Conservation (phyloP, 495 filamentous ascomycete species). For the Podospora tetraspora region DNA sequence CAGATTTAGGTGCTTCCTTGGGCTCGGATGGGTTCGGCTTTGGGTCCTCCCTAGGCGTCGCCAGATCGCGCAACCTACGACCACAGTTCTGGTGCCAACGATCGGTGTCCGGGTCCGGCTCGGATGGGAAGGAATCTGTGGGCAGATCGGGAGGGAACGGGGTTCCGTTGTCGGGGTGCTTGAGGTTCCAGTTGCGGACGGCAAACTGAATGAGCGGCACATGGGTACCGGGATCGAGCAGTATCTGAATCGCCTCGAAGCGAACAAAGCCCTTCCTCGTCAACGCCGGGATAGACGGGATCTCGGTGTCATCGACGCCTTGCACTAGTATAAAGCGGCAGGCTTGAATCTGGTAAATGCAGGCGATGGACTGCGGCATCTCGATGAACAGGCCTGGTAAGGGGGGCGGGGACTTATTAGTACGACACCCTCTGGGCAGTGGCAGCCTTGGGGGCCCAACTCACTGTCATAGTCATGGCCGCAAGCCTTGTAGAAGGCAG, state of each 20-base stretch:
- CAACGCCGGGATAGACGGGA: constrained; percentile 75
- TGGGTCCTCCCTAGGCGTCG: constrained; percentile 33
- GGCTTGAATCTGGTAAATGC: constrained; percentile 86
- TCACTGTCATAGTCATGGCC: constrained; percentile 82
- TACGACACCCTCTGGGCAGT: background rate
- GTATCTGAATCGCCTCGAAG: constrained; percentile 90
- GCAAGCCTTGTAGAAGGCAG: constrained; percentile 80
- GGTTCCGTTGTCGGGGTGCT: constrained; percentile 63
- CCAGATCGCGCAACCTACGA: constrained; percentile 46
- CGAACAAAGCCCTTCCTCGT: constrained; percentile 78
- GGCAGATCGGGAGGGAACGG: constrained; percentile 75
- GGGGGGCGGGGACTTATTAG: constrained; percentile 5
- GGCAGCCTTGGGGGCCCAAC: constrained; percentile 13
- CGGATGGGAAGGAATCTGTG: constrained; percentile 63
- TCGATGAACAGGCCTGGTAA: constrained; percentile 63
- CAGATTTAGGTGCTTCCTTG: constrained; percentile 25
- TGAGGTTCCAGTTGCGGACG: constrained; percentile 67
- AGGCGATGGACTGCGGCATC: constrained; percentile 73
- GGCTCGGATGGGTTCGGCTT: constrained; percentile 17
- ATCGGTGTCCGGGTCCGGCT: constrained; percentile 71
- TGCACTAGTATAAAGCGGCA: constrained; percentile 73
- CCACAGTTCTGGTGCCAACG: constrained; percentile 76
- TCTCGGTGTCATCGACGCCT: constrained; percentile 61
- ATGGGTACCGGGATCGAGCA: constrained; percentile 85
- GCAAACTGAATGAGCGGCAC: constrained; percentile 77